A percentile compares a stretch with the other conserved stretches of the same genome.
These are phyloP conservation scores for Inga leiocalycina DNA, from an alignment of 306 rosid species.

Conservation along the genomic window DNA sequence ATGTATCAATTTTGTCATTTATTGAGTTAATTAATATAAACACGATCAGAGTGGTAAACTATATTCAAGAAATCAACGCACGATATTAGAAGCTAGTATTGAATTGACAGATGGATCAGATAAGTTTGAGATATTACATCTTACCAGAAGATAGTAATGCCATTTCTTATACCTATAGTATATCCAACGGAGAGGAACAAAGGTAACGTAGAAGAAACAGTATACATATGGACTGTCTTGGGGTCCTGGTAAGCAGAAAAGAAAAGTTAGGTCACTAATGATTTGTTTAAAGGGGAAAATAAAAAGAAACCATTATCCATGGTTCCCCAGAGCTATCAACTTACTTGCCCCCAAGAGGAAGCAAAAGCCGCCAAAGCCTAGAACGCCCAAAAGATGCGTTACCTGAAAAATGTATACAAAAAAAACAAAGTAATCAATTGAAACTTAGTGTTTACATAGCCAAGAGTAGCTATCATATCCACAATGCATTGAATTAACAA, in stretches of 20 bases:
- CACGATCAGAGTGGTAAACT: neutral
- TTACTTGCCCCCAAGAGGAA: slow-evolving; percentile 91
- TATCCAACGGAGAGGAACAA: slow-evolving; percentile 97
- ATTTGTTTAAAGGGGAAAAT: neutral
- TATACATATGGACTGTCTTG: slow-evolving; percentile 81
- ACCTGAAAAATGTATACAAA: slow-evolving; percentile 42
- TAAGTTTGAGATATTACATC: slow-evolving; percentile 31
- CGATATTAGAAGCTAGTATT: slow-evolving; percentile 8
- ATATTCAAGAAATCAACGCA: neutral
- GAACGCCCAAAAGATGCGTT: slow-evolving; percentile 81
- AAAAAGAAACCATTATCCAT: slow-evolving; percentile 14
- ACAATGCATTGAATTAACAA: neutral
- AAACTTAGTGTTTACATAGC: neutral
- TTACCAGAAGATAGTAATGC: slow-evolving; percentile 96
- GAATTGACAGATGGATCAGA: neutral
- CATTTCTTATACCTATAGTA: slow-evolving; percentile 93
- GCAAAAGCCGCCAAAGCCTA: slow-evolving; percentile 86
- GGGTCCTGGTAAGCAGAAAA: slow-evolving; percentile 63
- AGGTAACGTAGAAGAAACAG: slow-evolving; percentile 78
- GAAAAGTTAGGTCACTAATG: neutral
- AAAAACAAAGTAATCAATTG: neutral
- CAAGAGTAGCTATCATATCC: neutral
- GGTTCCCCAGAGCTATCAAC: slow-evolving; percentile 38
- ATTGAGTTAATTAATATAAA: no score
- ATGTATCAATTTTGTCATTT: no score